A percentile compares a stretch with the other conserved stretches of the same genome.
These are phyloP conservation scores for Durusdinium trenchii DNA, from an alignment of 73 alveolate genomes.

Conservation along the genomic window DNA sequence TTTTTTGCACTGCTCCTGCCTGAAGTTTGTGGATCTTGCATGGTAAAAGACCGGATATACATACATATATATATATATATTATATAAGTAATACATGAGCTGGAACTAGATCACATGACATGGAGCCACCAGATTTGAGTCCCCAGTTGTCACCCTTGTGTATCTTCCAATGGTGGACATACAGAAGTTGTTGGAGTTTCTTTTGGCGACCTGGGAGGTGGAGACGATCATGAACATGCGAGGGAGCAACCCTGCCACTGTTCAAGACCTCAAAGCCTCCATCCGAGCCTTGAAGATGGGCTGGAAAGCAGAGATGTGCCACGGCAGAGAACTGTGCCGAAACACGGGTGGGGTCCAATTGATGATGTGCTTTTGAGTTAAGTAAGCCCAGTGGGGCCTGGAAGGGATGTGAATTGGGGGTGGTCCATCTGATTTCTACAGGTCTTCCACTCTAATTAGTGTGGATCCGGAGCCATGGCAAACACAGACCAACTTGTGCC, in stretches of 20 bases:
- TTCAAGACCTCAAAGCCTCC: conserved; percentile 54
- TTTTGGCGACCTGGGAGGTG: conserved; percentile 48
- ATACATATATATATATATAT: too few relatives aligned
- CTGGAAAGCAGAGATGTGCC: conserved; percentile 2
- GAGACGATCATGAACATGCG: conserved; percentile 91
- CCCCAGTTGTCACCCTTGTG: not conserved
- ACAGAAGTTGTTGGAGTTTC: not conserved
- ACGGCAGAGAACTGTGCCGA: not conserved
- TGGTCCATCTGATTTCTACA: too few relatives aligned
- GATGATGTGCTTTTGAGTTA: too few relatives aligned
- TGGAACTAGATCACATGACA: not conserved
- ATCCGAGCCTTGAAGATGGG: conserved; percentile 20
- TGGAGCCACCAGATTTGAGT: too few relatives aligned
- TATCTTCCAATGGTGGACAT: not conserved
- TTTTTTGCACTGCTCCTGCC: not conserved
- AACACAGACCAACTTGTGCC: too few relatives aligned
- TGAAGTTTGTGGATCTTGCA: not conserved
- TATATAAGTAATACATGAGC: not conserved
- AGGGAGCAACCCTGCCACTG: conserved; percentile 89
- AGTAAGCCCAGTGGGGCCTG: too few relatives aligned
- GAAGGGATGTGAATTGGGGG: too few relatives aligned
- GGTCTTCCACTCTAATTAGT: too few relatives aligned
- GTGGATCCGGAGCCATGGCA: too few relatives aligned
- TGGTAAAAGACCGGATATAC: too few relatives aligned
- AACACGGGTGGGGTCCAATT: not conserved